Base-by-base conservation (phyloP, 2,329 filamentous ascomycete species). In the Aspergillus novoparasiticus region DNA sequence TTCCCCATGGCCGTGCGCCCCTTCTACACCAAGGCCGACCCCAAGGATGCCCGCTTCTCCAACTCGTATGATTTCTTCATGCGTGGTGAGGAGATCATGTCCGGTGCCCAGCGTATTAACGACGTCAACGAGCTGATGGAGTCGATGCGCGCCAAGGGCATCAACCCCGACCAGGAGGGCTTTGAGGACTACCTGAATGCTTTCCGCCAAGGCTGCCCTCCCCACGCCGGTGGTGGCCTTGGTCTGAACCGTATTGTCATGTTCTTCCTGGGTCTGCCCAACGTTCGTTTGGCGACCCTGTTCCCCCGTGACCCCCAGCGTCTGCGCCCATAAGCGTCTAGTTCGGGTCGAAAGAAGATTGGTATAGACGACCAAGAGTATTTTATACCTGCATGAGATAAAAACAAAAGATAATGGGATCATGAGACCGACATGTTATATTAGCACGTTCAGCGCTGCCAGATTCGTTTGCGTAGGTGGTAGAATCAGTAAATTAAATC, bases 1-100 rank as follows among this genome's bases (percentile, higher is more conserved):
- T 99, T 97, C 85, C 95, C 95, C 51, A 89, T 95, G 78, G 84
- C 85, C 43, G 92, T 95, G 23, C 88, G 95, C 34, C 94, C 94
- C 6, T 97, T 97, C 80, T 98, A 97, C 80, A 93, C 94, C 65
- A 92, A 94, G 82, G 88, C 91, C 59, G 91, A 91, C 73, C 86
- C 87, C 3, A 82, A 86, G 50, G 86, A 91, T 71, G 83, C 86
- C 60, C 83, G 84, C 41, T 85, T 92, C 67, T 92, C 84, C 50
- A 89, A 89, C 80, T 87, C 84, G 4, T 90, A 89, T 77, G 87
- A 90, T 76, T 88, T 90, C 81, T 89, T 90, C 81, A 89, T 90
- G 87, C 85, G 87, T 69, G 87, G 87, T 16, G 87, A 90, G 75
- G 87, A 90, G 75, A 89, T 90, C 75, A 86, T 87, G 83, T 87